phyloP scores from a whole-genome alignment of 176 grass and related monocot genomes.

The Musa acuminata region DNA sequence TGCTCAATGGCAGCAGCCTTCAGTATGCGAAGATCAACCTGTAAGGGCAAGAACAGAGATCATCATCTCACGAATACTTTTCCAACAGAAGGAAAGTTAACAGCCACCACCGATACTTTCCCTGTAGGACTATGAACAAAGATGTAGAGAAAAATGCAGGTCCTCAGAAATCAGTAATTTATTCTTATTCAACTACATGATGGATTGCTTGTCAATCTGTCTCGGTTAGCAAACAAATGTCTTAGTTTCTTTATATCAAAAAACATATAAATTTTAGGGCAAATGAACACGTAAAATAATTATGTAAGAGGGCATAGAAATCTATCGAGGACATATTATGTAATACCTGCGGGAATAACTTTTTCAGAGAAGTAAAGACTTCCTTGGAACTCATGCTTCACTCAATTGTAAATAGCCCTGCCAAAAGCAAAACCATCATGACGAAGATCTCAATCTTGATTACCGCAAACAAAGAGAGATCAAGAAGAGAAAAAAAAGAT shows the following conservation, averaged over 20 bases:
- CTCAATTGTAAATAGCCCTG: neutral
- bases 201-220: no score
- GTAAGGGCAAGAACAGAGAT: conserved; percentile 18
- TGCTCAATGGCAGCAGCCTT: conserved; percentile 54
- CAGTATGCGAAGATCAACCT: conserved; percentile 61
- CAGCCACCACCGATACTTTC: neutral
- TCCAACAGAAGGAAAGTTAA: neutral
- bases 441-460: neutral
- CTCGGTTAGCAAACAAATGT: no score
- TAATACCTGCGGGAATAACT: neutral
- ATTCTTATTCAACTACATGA: no score
- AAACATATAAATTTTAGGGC: neutral
- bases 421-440: neutral
- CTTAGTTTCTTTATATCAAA: no score
- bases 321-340: neutral
- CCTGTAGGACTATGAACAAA: no score
- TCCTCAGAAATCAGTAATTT: no score
- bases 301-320: neutral
- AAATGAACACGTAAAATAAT: neutral
- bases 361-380: neutral
- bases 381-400: neutral
- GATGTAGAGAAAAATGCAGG: no score
- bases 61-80: neutral
- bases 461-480: no score
- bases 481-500: no score